These are phyloP conservation scores for Pseudodiploospora longispora DNA, from an alignment of 2,329 filamentous ascomycete species.

Conservation along the genomic window DNA sequence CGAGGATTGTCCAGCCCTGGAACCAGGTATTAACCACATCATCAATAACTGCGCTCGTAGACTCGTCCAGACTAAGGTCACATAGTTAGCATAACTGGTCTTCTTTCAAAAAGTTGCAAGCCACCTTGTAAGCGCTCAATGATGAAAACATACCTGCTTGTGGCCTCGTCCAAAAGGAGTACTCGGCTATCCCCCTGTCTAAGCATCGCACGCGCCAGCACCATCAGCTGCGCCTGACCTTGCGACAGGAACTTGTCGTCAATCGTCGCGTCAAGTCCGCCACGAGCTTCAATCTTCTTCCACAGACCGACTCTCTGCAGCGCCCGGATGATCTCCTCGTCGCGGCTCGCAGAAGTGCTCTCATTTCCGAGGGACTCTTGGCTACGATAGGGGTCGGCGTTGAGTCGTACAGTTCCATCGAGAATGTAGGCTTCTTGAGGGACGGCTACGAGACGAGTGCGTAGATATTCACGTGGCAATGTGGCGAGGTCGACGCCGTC, in stretches of 20 bases:
- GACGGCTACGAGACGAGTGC: conserved; percentile 34
- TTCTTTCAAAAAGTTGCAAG: conserved; percentile 37
- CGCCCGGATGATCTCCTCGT: conserved; percentile 21
- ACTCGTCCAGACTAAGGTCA: conserved; percentile 17
- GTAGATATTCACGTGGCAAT: conserved; percentile 34
- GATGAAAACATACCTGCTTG: conserved; percentile 17
- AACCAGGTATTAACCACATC: conserved; percentile 12
- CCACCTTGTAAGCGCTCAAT: conserved; percentile 34
- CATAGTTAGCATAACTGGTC: conserved; percentile 12
- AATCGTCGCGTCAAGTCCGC: conserved; percentile 29
- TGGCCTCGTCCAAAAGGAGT: conserved; percentile 31
- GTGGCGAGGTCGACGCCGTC: conserved; percentile 34
- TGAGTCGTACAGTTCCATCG: conserved; percentile 36
- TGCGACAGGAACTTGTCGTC: conserved; percentile 14
- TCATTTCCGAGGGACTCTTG: not conserved
- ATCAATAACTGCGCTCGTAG: conserved; percentile 9
- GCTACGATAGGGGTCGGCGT: conserved; percentile 33
- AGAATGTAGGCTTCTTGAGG: conserved; percentile 43
- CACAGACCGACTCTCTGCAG: conserved; percentile 36
- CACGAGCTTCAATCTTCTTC: conserved; percentile 27
- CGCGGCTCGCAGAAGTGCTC: conserved; percentile 13
- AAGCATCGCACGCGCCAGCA: conserved; percentile 34
- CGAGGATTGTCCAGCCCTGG: conserved; percentile 36
- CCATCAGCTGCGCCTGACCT: conserved; percentile 21
- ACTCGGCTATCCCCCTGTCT: conserved; percentile 10